Evolutionary conservation across 2,329 filamentous ascomycete species (phyloP).

Genomic region (Penicillium sp.): DNA sequence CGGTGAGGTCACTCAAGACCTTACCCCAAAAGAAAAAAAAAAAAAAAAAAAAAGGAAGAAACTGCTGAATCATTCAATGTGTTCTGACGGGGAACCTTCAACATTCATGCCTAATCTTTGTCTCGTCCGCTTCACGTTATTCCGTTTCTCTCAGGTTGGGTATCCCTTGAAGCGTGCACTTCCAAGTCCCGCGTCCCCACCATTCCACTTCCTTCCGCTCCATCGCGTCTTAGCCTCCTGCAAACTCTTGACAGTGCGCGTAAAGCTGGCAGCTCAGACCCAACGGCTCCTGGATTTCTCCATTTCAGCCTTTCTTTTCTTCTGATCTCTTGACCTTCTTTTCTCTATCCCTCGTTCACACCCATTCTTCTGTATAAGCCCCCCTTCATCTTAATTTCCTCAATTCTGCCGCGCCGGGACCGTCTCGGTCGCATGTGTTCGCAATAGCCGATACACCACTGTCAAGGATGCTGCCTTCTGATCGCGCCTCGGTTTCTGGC

Average conservation of each 20-base stretch:
- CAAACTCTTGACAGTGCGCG: conserved; percentile 18
- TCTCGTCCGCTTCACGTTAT: not conserved
- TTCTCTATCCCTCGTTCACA: not conserved
- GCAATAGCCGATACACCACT: conserved; percentile 18
- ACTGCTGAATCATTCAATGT: conserved; percentile 2
- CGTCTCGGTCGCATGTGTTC: conserved; percentile 23
- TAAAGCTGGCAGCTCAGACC: conserved; percentile 2
- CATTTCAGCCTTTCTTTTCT: not conserved
- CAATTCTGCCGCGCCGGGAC: conserved; percentile 4
- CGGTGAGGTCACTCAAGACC: conserved; percentile 2
- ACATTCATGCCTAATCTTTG: not conserved
- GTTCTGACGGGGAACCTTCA: not conserved
- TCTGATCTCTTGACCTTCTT: not conserved
- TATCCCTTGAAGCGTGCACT: conserved; percentile 15
- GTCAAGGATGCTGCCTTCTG: conserved; percentile 44
- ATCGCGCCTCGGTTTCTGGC: conserved; percentile 36
- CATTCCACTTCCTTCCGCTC: conserved; percentile 15
- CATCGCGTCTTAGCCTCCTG: conserved; percentile 15
- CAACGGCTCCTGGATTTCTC: not conserved
- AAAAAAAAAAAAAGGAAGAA: not conserved
- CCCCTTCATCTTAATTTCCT: conserved; percentile 2
- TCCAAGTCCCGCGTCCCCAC: conserved; percentile 10
- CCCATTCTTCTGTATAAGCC: not conserved
- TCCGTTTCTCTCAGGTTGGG: not conserved
- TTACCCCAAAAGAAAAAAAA: not conserved